Conservation (phyloP, 768 basidiomycete species). For the Lactifluus pinguis region DNA sequence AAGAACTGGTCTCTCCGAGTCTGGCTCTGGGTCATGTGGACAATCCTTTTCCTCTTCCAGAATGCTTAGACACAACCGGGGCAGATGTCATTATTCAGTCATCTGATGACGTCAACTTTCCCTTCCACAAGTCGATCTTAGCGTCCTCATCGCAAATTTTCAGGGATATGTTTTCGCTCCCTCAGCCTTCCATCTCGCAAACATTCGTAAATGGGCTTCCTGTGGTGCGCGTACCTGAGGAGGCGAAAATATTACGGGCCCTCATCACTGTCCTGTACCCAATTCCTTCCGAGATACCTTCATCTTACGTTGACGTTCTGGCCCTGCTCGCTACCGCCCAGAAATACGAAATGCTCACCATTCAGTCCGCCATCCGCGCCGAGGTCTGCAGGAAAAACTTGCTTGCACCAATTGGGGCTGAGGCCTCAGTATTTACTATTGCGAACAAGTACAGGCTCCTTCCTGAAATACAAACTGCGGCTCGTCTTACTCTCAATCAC, state of each 20-base stretch:
- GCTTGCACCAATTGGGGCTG: not conserved
- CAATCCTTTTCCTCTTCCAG: not conserved
- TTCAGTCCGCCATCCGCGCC: not conserved
- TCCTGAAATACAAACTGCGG: not conserved
- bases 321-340: conserved; percentile 15
- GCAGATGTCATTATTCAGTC: conserved; percentile 5
- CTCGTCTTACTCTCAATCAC: not conserved
- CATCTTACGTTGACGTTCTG: not conserved
- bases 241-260: not conserved
- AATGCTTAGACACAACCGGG: not conserved
- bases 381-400: not conserved
- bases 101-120: conserved; percentile 15
- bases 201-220: conserved; percentile 8
- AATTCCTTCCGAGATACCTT: not conserved
- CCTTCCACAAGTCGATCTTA: conserved; percentile 26
- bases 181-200: conserved; percentile 3
- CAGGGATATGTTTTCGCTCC: conserved; percentile 24
- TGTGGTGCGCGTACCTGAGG: conserved; percentile 11
- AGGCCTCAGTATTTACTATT: conserved; percentile 13
- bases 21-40: not conserved
- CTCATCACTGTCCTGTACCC: conserved; percentile 11
- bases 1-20: not conserved
- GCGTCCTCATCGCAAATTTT: conserved; percentile 26
- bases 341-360: conserved; percentile 22
- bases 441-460: conserved; percentile 3